Conservation (phyloP, 805 yeast genomes). For the Komagataella populi region DNA sequence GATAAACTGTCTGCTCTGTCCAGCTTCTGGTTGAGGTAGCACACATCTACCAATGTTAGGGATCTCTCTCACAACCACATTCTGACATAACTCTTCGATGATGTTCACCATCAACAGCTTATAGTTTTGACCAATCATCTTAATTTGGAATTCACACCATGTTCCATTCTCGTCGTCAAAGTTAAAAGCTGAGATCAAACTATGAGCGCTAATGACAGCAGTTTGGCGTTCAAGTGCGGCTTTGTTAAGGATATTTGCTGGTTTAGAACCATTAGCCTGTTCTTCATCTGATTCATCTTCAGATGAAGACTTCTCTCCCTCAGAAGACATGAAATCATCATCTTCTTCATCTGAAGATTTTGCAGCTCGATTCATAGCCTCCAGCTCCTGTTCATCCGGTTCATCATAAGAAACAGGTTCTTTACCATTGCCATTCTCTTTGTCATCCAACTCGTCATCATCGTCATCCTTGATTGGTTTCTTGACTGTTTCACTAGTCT, state of each 20-base stretch:
- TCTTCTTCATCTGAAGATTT: conserved; percentile 62
- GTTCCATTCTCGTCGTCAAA: conserved; percentile 82
- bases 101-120: conserved; percentile 95
- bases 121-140: conserved; percentile 74
- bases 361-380: conserved; percentile 76
- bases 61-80: conserved; percentile 85
- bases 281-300: conserved; percentile 10
- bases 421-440: conserved; percentile 46
- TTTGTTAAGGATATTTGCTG: conserved; percentile 28
- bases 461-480: conserved; percentile 20
- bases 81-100: conserved; percentile 82
- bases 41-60: conserved; percentile 87
- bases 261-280: background rate
- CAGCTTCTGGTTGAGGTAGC: conserved; percentile 60
- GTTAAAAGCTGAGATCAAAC: conserved; percentile 64
- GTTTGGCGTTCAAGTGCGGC: conserved; percentile 75
- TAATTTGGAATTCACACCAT: conserved; percentile 88
- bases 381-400: conserved; percentile 91
- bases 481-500: conserved; percentile 11
- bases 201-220: conserved; percentile 62
- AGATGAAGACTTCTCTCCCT: conserved; percentile 14
- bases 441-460: conserved; percentile 53
- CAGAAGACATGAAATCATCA: conserved; percentile 22
- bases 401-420: conserved; percentile 89
- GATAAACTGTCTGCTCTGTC: conserved; percentile 57